Evolutionary conservation across 2,329 filamentous ascomycete species (phyloP), one percentile per base, ranked within the genome.

Genomic region (Fusarium sp.): DNA sequence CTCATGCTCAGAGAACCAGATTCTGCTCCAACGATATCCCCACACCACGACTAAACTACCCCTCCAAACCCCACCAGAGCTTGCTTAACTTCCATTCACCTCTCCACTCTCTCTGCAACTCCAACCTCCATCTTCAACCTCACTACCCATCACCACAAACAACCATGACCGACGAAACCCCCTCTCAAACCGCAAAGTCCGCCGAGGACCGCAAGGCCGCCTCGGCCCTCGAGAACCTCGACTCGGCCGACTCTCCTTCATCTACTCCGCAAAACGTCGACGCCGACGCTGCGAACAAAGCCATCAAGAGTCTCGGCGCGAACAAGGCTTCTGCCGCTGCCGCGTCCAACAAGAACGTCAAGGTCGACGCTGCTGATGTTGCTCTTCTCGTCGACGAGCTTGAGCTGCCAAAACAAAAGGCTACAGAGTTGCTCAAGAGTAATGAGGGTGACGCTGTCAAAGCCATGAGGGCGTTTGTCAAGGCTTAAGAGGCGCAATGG

Each of bases 171-270:
- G 86, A 88, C 63, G 86, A 88, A 70, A 62, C 64, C 23, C 78
- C 83, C 69, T 78, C 79, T 32, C 68, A 78, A 30, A 78, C 81
- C 56, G 84, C 85, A 73, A 91, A 89, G 78, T 88, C 86, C 40
- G 90, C 91, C 74, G 91, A 93, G 78, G 91, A 93, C 80, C 89
- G 90, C 78, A 93, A 93, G 79, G 90, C 91, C 44, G 90, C 90
- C 39, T 89, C 89, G 8, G 91, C 91, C 28, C 86, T 94, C 61
- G 90, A 89, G 46, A 86, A 85, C 63, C 88, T 94, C 69, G 91
- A 93, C 75, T 77, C 81, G 38, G 76, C 81, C 42, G 76, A 79
- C 36, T 82, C 81, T 58, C 81, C 76, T 32, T 74, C 78, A 19
- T 36, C 34, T 17, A 74, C 79, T 4, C 78, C 81, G 45, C 85